A percentile compares a stretch with the other conserved stretches of the same genome.
Evolutionary conservation across 2,329 filamentous ascomycete species (phyloP).

Genomic region (Parascedosporium putredinis): DNA sequence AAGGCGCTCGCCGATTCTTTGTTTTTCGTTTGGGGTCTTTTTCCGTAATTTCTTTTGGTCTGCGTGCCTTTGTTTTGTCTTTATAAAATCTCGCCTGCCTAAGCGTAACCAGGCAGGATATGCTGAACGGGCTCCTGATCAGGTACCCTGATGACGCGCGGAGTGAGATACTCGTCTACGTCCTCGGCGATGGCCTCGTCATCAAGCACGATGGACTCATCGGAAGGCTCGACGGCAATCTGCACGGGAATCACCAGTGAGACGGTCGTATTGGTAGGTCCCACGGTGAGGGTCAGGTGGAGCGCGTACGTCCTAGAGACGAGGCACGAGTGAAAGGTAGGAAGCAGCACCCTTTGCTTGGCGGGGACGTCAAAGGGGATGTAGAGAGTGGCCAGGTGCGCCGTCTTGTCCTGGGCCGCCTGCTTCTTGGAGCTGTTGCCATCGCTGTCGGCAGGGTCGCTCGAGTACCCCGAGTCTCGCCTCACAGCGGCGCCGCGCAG

Average conservation of each 20-base stretch:
- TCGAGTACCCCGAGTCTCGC: conserved; percentile 45
- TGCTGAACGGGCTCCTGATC: background rate
- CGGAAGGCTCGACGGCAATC: conserved; percentile 27
- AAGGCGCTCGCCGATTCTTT: conserved; percentile 5
- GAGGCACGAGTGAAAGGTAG: conserved; percentile 49
- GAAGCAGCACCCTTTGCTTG: conserved; percentile 41
- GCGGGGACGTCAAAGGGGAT: conserved; percentile 38
- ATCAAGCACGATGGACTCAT: conserved; percentile 24
- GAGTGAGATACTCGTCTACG: conserved; percentile 31
- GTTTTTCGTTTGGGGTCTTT: background rate
- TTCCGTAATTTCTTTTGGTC: conserved; percentile 5
- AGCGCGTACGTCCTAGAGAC: conserved; percentile 44
- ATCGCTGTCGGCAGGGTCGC: conserved; percentile 25
- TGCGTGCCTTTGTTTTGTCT: background rate
- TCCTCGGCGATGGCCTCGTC: conserved; percentile 29
- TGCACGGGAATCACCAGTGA: conserved; percentile 40
- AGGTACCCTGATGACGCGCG: conserved; percentile 22
- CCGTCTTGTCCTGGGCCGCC: conserved; percentile 17
- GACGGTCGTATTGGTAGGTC: conserved; percentile 30
- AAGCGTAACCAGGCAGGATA: conserved; percentile 1
- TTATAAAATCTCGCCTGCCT: background rate
- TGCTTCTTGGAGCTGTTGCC: background rate
- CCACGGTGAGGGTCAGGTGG: conserved; percentile 31
- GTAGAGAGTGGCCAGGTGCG: conserved; percentile 31
- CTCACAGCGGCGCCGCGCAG: conserved; percentile 24